phyloP scores from a whole-genome alignment of 768 basidiomycete genomes.

The Tylopilus vinaceipallidus region DNA sequence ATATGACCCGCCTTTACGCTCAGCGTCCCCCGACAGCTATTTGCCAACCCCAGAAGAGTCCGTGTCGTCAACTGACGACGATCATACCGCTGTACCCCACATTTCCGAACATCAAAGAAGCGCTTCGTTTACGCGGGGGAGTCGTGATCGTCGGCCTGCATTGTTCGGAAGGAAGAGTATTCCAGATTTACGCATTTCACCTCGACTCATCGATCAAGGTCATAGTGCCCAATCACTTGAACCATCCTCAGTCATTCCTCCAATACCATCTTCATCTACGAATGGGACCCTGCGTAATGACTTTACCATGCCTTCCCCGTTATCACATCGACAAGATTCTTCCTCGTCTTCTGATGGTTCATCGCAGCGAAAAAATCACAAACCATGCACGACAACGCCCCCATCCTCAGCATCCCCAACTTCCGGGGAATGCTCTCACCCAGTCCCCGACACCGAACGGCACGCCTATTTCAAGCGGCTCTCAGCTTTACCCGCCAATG shows the following conservation, averaged over 20 bases:
- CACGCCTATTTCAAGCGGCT: slow-evolving; percentile 95
- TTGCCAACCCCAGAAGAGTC: slow-evolving; percentile 59
- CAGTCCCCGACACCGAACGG: slow-evolving; percentile 67
- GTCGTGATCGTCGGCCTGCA: slow-evolving; percentile 35
- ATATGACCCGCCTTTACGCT: slow-evolving; percentile 43
- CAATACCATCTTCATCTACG: slow-evolving; percentile 7
- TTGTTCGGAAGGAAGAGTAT: slow-evolving; percentile 75
- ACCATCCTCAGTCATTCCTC: slow-evolving; percentile 10
- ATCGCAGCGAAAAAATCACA: slow-evolving; percentile 22
- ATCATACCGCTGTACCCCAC: slow-evolving; percentile 30
- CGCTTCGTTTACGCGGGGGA: slow-evolving; percentile 48
- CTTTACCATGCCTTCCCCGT: slow-evolving; percentile 37
- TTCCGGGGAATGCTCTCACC: slow-evolving; percentile 33
- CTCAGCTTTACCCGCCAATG: slow-evolving; percentile 66
- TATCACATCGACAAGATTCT: slow-evolving; percentile 47
- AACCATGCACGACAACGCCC: slow-evolving; percentile 29
- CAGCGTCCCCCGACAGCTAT: slow-evolving; percentile 52
- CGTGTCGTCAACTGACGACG: slow-evolving; percentile 47
- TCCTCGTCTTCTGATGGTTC: slow-evolving; percentile 34
- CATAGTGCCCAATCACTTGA: slow-evolving; percentile 27
- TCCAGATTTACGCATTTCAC: slow-evolving; percentile 69
- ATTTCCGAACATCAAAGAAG: slow-evolving; percentile 43
- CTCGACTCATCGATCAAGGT: slow-evolving; percentile 36
- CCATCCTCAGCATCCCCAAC: slow-evolving; percentile 40
- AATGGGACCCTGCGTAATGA: slow-evolving; percentile 25